Percentiles rank a stretch among this genome's conserved stretches.
These are phyloP conservation scores for Phalaenopsis equestris DNA, from an alignment of 106 monocot species.

Conservation along the genomic window DNA sequence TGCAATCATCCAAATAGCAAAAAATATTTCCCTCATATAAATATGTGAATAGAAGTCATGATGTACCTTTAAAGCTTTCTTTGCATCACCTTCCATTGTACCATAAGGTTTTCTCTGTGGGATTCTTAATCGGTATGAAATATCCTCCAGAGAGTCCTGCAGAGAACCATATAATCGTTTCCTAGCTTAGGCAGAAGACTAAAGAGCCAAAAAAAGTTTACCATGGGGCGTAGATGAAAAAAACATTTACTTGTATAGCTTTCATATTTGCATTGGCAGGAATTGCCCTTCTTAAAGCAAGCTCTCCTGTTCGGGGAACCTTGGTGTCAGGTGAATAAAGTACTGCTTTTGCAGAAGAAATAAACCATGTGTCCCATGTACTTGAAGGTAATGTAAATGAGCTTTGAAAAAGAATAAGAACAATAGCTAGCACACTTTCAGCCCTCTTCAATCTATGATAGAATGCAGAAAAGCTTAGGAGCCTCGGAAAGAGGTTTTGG, in stretches of 20 bases:
- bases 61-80: constrained; percentile 83
- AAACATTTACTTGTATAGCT: constrained; percentile 53
- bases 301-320: constrained; percentile 77
- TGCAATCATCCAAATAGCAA: not conserved
- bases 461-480: not conserved
- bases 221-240: too few species aligned
- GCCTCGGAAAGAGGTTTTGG: not conserved
- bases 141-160: constrained; percentile 86
- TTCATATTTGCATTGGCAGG: constrained; percentile 94
- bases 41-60: not conserved
- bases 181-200: not conserved
- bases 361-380: constrained; percentile 7
- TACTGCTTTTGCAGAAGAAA: constrained; percentile 54
- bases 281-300: constrained; percentile 83
- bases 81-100: constrained; percentile 83
- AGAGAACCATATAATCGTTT: not conserved
- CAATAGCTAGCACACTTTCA: constrained; percentile 24
- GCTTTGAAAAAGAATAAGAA: constrained; percentile 49
- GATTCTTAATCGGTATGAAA: constrained; percentile 80
- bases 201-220: not conserved
- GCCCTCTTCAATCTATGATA: constrained; percentile 15
- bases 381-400: constrained; percentile 23
- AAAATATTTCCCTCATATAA: not conserved
- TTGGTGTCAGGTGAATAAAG: constrained; percentile 86
- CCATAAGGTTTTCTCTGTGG: constrained; percentile 89